Base-by-base conservation (phyloP, 2,329 filamentous ascomycete species). In the Leptoxyphium fumago region DNA sequence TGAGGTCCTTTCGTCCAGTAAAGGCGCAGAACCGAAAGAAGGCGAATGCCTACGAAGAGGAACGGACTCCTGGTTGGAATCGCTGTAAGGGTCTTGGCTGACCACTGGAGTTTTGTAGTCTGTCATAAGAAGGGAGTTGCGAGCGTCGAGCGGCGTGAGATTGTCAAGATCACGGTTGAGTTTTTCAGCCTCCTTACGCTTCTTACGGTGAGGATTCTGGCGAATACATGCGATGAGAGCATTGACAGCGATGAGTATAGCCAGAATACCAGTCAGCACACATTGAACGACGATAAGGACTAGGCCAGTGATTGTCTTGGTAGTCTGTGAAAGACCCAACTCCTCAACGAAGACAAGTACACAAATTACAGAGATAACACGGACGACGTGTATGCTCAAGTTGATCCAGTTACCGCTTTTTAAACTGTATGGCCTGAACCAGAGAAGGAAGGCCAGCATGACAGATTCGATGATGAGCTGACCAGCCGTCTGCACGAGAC, bases 321-420 rank as follows among this genome's bases (percentile, higher is more conserved):
- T 95, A 9, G 88, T 94, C 63, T 95, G 81, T 5, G 79, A 74
- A 53, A 98, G 81, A 45, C 84, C 84, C 43, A 98, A 78, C 65
- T 96, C 82, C 60, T 96, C 83, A 26, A 96, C 89, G 55, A 96
- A 98, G 42, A 96, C 72, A 51, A 98, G 68, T 54, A 96, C 85
- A 66, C 88, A 94, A 44, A 77, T 73, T 6, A 95, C 83, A 0
- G 89, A 95, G 42, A 95, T 67, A 10, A 94, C 82, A 38, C 91
- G 84, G 14, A 95, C 86, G 32, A 84, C 72, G 63, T 94, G 86
- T 55, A 96, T 95, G 57, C 78, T 70, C 57, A 94, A 88, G 67
- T 95, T 95, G 72, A 98, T 87, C 64, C 91, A 77, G 65, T 93
- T 94, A 53, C 84, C 78, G 5, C 87, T 87, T 60, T 81, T 85